Base-by-base conservation (phyloP, 768 basidiomycete genomes). In the Pholiota molesta region DNA sequence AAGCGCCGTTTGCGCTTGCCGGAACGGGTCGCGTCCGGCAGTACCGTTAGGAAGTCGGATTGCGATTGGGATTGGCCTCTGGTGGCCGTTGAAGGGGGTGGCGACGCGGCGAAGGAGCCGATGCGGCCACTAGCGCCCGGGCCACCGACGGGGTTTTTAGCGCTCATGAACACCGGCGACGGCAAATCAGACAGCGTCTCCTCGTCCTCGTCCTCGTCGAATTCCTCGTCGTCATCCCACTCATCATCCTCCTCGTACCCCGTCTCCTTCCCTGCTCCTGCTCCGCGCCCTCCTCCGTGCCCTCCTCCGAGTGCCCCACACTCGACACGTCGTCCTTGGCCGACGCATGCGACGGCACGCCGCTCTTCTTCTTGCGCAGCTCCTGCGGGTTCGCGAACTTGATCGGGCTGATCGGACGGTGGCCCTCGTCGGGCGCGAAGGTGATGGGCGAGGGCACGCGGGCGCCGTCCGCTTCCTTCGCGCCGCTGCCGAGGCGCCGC, bases 381-480 rank as follows among this genome's bases (percentile, higher is more conserved):
- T 68, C 60, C n/a, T 51, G 23, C 21, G 60, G 59, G 5, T 47
- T 42, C 26, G 73, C 66, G 21, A 82, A 83, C 42, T 77, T 66
- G 62, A 83, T 82, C 37, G 78, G 82, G 21, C 77, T 81, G 26
- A 77, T 74, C 4, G 79, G 78, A 0, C 80, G 68, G 33, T 70
- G 64, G 1, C 73, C 65, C 16, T 78, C 79, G 52, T 79, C 77
- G 1, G 80, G 80, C 0, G 88, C 89, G 65, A 91, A 92, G 0
- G 83, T 86, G 68, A 91, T 90, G 14, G 90, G 91, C 0, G 88
- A 89, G 0, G 85, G 80, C 1, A 87, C 76, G 6, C 87, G 80
- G 64, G 59, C 47, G 28, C 44, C 35, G 64, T 66, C 29, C 44
- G 65, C 54, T 44, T 35, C 28, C 47, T 52, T 55, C 52, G 62